Evolutionary conservation across 2,329 filamentous ascomycete genomes (phyloP).

Genomic region (Phaeoacremonium minimum): DNA sequence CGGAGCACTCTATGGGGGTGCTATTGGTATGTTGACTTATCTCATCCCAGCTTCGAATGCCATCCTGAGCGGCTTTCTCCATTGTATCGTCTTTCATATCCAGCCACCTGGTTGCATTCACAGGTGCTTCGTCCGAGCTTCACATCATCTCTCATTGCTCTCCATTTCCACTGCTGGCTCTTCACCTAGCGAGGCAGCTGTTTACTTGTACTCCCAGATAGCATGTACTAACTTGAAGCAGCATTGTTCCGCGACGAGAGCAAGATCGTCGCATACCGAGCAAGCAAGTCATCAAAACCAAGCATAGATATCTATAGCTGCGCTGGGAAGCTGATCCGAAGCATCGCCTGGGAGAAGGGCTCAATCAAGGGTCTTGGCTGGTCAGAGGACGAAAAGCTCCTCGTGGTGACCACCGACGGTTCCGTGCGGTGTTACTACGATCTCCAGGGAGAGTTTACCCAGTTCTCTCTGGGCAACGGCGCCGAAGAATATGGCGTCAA

Average conservation of each 20-base stretch:
- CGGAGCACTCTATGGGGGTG: constrained; percentile 89
- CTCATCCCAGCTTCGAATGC: no score
- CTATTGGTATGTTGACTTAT: constrained; percentile 64
- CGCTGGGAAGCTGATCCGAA: constrained; percentile 80
- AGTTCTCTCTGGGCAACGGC: constrained; percentile 86
- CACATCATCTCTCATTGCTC: constrained; percentile 3
- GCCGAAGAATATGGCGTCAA: constrained; percentile 84
- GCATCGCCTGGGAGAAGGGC: constrained; percentile 88
- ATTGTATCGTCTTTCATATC: no score
- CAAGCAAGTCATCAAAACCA: constrained; percentile 67
- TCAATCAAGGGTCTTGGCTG: constrained; percentile 85
- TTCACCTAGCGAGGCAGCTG: background rate
- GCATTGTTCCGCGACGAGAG: constrained; percentile 85
- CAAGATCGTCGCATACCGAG: constrained; percentile 76
- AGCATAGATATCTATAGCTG: constrained; percentile 94
- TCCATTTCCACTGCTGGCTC: background rate
- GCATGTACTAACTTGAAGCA: constrained; percentile 32
- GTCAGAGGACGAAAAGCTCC: constrained; percentile 90
- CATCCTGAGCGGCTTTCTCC: no score
- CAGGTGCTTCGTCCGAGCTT: no score
- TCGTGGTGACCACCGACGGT: constrained; percentile 85
- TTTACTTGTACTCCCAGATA: background rate
- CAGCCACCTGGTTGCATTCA: no score
- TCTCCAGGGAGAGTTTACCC: constrained; percentile 90
- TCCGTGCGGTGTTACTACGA: constrained; percentile 87